Evolutionary conservation across 306 rosid genomes (phyloP), one percentile per base, ranked within the genome.

Genomic region (Lathyrus tuberosus): DNA sequence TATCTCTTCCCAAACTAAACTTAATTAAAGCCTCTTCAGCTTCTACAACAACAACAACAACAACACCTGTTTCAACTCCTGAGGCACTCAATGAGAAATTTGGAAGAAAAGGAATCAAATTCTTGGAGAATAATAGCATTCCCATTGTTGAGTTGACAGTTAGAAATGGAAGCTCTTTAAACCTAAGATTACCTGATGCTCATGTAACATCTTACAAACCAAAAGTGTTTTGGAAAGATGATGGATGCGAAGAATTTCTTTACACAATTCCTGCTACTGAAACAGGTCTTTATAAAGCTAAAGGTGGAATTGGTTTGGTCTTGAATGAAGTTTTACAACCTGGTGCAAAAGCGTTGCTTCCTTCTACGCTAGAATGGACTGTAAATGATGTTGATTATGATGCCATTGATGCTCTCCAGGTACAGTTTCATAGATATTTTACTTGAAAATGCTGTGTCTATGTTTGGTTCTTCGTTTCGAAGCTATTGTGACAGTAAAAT

Each of bases 341-440:
- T 16, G 81, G 83, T 38, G 63, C 87, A 22, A 88, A 83, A 72
- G 85, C 71, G 26, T 69, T 85, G 14, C 66, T 83, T 41, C 92
- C 87, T 43, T 69, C 96, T 9, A 65, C 81, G 71, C 62, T 85
- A 51, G 84, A 94, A 51, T 90, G 98, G 98, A 87, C 80, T 26
- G 86, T 94, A 4, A 85, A 57, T 53, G 94, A 94, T 79, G 95
- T 79, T 77, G 97, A 94, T 49, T 85, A 85, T 8, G 98, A 94
- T 65, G 70, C 98, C 79, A 85, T 94, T 43, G 98, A 94, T 76
- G 97, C 98, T 69, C 82, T 94, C 5, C 98, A 94, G 98, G 97
- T 94, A 61, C 37, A 68, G 18, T 71, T 37, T 77, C 92, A 35
- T 61, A 3, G 12, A 57, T 57, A 26, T 6, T 13, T 77, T 8